Base-by-base conservation (phyloP, 495 filamentous ascomycete species). In the Penicillium diatomitis region DNA sequence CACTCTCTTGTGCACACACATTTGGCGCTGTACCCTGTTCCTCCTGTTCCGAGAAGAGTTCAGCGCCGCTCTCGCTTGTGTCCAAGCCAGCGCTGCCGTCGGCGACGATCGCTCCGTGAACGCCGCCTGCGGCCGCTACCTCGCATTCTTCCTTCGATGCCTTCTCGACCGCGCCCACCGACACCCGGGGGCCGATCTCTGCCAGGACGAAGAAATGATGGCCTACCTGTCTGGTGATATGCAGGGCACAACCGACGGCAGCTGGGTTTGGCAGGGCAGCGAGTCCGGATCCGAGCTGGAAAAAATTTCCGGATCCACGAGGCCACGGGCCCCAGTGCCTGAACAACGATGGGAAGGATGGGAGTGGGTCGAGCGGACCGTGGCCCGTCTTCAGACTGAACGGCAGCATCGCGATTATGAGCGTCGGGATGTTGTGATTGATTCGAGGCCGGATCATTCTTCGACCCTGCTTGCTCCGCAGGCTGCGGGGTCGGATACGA, bases 201-300 rank as follows among this genome's bases (percentile, higher is more conserved):
- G 88, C n/a, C 67, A 75, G 12, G 92, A 98, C 62, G 92, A 96
- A 54, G 92, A 96, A 63, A 81, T 98, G 62, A 70, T 97, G 33
- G 87, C 83, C 2, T 95, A 96, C 61, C 83, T 86, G 2, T 91
- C 86, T 27, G 88, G 85, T 0, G 92, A 98, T 64, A 78, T 96
- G 66, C 92, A 97, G 64, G 87, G 85, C n/a, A 78, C 77, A 37
- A 71, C 72, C 5, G 87, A 92, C 27, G 83, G 80, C 28, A 80
- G 81, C 30, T 97, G 91, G 91, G 78, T 91, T 10, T 98, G 92
- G 92, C 70, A 81, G 38, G 87, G 80, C 29, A 78, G 75, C 50
- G 88, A 81, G 56, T 70, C 66, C 0, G 68, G 72, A 8, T 62
- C 62, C 5, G 62, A 72, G 30, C 55, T 73, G 1, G 70, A 66